Base-by-base conservation (phyloP, 345 rosid genomes). In the Kernera saxatilis region DNA sequence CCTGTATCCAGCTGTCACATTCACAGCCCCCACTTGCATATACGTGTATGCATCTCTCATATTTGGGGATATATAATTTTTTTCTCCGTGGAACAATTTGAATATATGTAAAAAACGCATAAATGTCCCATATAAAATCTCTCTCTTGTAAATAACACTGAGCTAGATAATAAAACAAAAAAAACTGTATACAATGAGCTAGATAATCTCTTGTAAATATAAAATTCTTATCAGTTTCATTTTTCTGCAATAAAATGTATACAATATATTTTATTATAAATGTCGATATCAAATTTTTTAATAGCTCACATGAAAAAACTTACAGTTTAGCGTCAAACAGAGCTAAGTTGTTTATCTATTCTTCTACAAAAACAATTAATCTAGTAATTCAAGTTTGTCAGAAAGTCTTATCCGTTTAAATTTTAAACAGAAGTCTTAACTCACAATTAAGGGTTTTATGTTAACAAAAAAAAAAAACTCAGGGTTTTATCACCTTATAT, bases 1-100 rank as follows among this genome's bases (percentile, higher is more conserved):
- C 32, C 63, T 67, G 73, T 52, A 67, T 74, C 54, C 69, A 74
- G 78, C 73, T 74, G 78, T 74, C 78, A 67, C 56, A 17, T 74
- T 52, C 73, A 51, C 6, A 39, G 69, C 58, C 73, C 72, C 73
- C 68, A 67, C 69, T 19, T 39, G 25, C 33, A 37, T 56, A 27
- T 62, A 62, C 7, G 23, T 35, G 29, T 49, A 2, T 18, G 15
- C 57, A 54, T 22, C 2, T 69, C 32, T n/a, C 62, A 67, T 54
- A 51, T 61, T 53, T 27, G 33, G 25, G 49, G 23, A 35, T 70
- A 17, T 60, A 18, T 46, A 30, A 57, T 12, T 56, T n/a, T 3
- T 11, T 18, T 56, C 3, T 56, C 18, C 19, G 61, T 23, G 7
- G 6, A 37, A 37, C 43, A 4, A 37, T 37, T 37, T 37, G 2